phyloP scores from a whole-genome alignment of 768 basidiomycete species.

The Termitomyces sp. region DNA sequence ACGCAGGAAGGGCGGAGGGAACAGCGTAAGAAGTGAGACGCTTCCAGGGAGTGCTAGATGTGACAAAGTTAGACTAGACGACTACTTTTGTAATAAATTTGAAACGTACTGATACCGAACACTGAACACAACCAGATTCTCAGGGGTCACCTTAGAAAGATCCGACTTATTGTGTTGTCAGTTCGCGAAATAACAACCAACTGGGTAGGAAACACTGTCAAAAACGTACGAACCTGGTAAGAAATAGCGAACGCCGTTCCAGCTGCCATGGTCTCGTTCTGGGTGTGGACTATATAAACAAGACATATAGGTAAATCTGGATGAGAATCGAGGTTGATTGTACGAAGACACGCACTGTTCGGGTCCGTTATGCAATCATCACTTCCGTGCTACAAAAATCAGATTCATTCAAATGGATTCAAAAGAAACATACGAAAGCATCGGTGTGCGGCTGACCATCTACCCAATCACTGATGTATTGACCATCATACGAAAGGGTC shows the following conservation, averaged over 20 bases:
- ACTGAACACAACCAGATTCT: constrained; percentile 51
- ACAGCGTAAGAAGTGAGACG: constrained; percentile 44
- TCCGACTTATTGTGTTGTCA: constrained; percentile 35
- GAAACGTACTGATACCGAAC: constrained; percentile 42
- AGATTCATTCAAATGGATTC: not conserved
- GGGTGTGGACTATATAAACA: constrained; percentile 43
- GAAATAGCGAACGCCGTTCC: constrained; percentile 57
- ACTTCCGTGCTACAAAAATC: constrained; percentile 17
- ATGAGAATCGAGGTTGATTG: not conserved
- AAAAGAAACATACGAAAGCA: constrained; percentile 35
- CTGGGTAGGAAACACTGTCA: not conserved
- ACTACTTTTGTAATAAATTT: not conserved
- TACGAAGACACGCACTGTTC: constrained; percentile 36
- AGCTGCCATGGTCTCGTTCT: constrained; percentile 48
- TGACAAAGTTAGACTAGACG: not conserved
- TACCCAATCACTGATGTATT: constrained; percentile 39
- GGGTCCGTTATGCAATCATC: constrained; percentile 45
- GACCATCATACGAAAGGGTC: constrained; percentile 38
- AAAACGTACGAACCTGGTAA: constrained; percentile 33
- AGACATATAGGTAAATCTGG: not conserved
- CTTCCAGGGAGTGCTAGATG: constrained; percentile 49
- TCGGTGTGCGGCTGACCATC: constrained; percentile 43
- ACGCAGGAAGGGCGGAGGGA: constrained; percentile 45
- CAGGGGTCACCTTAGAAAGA: constrained; percentile 40
- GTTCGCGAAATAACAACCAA: not conserved